Evolutionary conservation across 2,329 filamentous ascomycete species (phyloP), one percentile per base, ranked within the genome.

Genomic region (Phoma sp.): DNA sequence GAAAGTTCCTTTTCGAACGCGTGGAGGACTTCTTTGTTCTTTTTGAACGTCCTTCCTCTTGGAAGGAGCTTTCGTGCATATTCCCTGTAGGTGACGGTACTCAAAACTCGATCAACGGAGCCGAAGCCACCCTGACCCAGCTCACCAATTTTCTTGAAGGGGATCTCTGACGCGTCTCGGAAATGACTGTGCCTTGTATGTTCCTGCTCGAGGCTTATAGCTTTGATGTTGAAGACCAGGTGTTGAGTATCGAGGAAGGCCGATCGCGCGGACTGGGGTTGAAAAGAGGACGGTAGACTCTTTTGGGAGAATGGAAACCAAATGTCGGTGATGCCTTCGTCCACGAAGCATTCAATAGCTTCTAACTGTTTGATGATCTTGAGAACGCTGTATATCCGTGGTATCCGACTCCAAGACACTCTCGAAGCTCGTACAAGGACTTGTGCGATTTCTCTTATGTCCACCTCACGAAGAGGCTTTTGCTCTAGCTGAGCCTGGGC

Each of bases 61-160:
- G 37, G 41, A 22, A 71, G 61, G 2, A 55, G 55, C 39, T 71
- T 71, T n/a, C 63, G 31, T 2, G 67, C 68, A 40, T 67, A 70
- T 12, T 68, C 59, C 29, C 50, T 49, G 9, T 61, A 36, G 13
- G 50, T 64, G 12, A 68, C 40, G 1, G 55, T 62, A 49, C 65
- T 69, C 1, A 59, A 25, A 0, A 71, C 62, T n/a, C 47, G 55
- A 22, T 70, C 61, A 5, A 71, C 68, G 8, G 41, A 47, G 7
- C 68, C 65, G 32, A 29, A 68, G 2, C 37, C 54, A 5, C 68
- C 67, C 7, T 54, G 58, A 1, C 65, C 68, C 1, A 71, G 47
- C 3, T 62, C 53, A 4, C 38, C 57, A 4, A 55, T 5, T 21
- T 53, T 60, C 8, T 29, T 46, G 6, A 68, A 46, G 0, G 62